Evolutionary conservation across 2,329 filamentous ascomycete species (phyloP), one percentile per base, ranked within the genome.

Genomic region (Colletotrichum scovillei): DNA sequence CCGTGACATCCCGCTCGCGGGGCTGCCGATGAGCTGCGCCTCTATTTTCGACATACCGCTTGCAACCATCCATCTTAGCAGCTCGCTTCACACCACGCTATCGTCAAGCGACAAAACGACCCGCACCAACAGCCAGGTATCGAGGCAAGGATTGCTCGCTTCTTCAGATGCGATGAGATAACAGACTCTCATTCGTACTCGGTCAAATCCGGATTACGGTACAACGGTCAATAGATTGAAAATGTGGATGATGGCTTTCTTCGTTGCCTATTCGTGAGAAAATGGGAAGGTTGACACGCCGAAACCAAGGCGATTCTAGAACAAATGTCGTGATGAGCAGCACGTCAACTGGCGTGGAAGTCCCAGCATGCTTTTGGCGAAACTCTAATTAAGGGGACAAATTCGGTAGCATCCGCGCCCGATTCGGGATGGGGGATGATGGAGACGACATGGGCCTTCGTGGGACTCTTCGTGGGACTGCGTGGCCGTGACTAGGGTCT

Each of bases 381-480:
- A 69, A 60, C 66, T 12, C 32, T 69, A 64, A 64, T 64, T 55
- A 69, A 66, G 56, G 65, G 69, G 65, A 22, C 14, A 26, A 46
- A 4, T 28, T 3, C 69, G 59, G 58, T 64, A 69, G 69, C 65
- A 69, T 58, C 65, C 58, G 65, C 28, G 59, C 66, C 58, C 32
- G 24, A 52, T 59, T 66, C 30, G 46, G 52, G 52, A 72, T 63
- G 52, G 69, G 49, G 69, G 4, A 22, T 49, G 42, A 49, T 49
- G 42, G 42, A 49, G 19, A 49, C 19, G 16, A 49, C 42, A 49
- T 49, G 42, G 42, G 42, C 28, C 6, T 5, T 7, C 26, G 53
- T 19, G 35, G 46, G 38, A 42, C 38, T 42, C 38, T 42, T 42
- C 38, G 38, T 19, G 38, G 42, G 42, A 24, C 6, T n/a, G 12